Base-by-base conservation (phyloP, 2,329 filamentous ascomycete species). In the Fusarium coffeatum region DNA sequence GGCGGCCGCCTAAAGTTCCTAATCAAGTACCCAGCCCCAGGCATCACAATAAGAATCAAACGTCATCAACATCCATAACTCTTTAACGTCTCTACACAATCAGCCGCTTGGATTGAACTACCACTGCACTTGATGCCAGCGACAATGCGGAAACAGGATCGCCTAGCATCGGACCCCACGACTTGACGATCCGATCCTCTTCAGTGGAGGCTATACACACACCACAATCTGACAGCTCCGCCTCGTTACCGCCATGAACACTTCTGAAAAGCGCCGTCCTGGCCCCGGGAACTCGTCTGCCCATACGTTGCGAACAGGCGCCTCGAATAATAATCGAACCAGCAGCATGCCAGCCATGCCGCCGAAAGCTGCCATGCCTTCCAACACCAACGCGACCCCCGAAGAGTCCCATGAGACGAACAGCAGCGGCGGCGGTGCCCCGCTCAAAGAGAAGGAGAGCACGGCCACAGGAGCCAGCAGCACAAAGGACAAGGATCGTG, bases 211-310 rank as follows among this genome's bases (percentile, higher is more conserved):
- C 54, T 64, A 59, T 53, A 55, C 59, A 48, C 58, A 45, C 37
- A 62, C 46, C 55, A 54, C 57, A 40, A 64, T 54, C 53, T 45
- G 48, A 51, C 55, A 51, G 58, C 45, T 55, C 43, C 60, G 55
- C 61, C 55, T 60, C 47, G 47, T 51, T 56, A 47, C 53, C 32
- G 63, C 63, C 51, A 84, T 84, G 82, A 81, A 78, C 67, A 71
- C 77, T 46, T 76, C 82, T 48, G 82, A 86, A 64, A 85, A 83
- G 77, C 83, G 83, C 72, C 82, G 83, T 67, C 78, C 76, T 57
- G 75, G 71, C 40, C 45, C 69, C 54, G 76, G 75, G 57, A 68
- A 66, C 74, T 74, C 64, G 61, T 67, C 60, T 68, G 71, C 57
- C 55, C 62, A 68, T 64, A 61, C 62, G 45, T 18, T 64, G 18